phyloP scores from a whole-genome alignment of 2,329 filamentous ascomycete species.

The Fusarium oligoseptatum region DNA sequence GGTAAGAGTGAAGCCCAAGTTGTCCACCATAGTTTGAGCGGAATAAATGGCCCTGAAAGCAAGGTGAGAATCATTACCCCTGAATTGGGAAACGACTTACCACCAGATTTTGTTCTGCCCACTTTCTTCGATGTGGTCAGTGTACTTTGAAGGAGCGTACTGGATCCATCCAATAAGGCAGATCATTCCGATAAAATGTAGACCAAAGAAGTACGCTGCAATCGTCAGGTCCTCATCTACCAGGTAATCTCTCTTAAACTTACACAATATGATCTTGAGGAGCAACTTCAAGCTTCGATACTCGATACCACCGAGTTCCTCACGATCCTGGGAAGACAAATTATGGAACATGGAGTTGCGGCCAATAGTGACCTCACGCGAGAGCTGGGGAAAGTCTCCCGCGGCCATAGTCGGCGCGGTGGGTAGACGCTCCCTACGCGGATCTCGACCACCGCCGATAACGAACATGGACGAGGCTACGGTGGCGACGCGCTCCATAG shows the following conservation, averaged over 20 bases:
- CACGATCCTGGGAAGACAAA: slow-evolving; percentile 55
- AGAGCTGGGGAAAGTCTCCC: slow-evolving; percentile 55
- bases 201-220: slow-evolving; percentile 59
- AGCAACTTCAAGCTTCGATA: slow-evolving; percentile 64
- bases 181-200: slow-evolving; percentile 62
- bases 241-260: neutral
- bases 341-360: slow-evolving; percentile 62
- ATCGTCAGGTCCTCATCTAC: neutral
- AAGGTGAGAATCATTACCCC: slow-evolving; percentile 10
- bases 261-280: slow-evolving; percentile 60
- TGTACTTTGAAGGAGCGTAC: slow-evolving; percentile 56
- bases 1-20: slow-evolving; percentile 67
- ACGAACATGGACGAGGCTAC: slow-evolving; percentile 58
- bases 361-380: slow-evolving; percentile 58
- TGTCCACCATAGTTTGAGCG: slow-evolving; percentile 64
- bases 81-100: slow-evolving; percentile 48
- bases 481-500: slow-evolving; percentile 52
- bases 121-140: slow-evolving; percentile 53
- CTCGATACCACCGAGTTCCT: slow-evolving; percentile 65
- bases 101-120: slow-evolving; percentile 62
- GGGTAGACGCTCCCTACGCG: slow-evolving; percentile 28
- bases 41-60: slow-evolving; percentile 61
- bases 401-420: slow-evolving; percentile 31
- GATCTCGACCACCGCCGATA: slow-evolving; percentile 45
- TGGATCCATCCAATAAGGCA: slow-evolving; percentile 63